Conservation (phyloP, 495 filamentous ascomycete species). For the Hypoxylon perforatum region DNA sequence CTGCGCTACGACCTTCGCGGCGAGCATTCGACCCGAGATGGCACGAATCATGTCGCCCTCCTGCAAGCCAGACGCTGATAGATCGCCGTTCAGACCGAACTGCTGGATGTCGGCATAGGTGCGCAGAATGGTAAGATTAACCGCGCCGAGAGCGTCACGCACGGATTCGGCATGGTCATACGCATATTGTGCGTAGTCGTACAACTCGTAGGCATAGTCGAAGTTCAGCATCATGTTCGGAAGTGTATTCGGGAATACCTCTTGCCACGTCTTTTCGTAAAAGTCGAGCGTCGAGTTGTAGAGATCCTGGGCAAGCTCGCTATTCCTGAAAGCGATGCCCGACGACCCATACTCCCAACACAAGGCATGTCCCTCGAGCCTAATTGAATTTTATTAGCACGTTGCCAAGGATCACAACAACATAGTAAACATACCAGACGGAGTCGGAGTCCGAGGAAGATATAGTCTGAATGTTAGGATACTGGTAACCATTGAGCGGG, state of each 20-base stretch:
- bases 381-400: slow-evolving; percentile 16
- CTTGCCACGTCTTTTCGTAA: slow-evolving; percentile 48
- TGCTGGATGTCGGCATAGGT: slow-evolving; percentile 49
- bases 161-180: slow-evolving; percentile 50
- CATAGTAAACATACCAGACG: slow-evolving; percentile 45
- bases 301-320: slow-evolving; percentile 28
- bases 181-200: slow-evolving; percentile 55
- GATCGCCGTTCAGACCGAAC: slow-evolving; percentile 48
- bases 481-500: slow-evolving; percentile 56
- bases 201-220: slow-evolving; percentile 55
- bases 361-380: slow-evolving; percentile 46
- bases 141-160: slow-evolving; percentile 24
- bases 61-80: slow-evolving; percentile 39
- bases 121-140: slow-evolving; percentile 41
- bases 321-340: slow-evolving; percentile 34
- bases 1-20: slow-evolving; percentile 39
- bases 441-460: slow-evolving; percentile 47
- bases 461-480: slow-evolving; percentile 50
- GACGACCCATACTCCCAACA: slow-evolving; percentile 49
- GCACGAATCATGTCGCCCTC: slow-evolving; percentile 51
- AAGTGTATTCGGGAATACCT: slow-evolving; percentile 47
- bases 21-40: slow-evolving; percentile 56
- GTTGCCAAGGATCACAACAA: background rate
- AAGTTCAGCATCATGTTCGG: slow-evolving; percentile 45
- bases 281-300: slow-evolving; percentile 46